Base-by-base conservation (phyloP, 306 rosid species). In the Fragaria nilgerrensis region DNA sequence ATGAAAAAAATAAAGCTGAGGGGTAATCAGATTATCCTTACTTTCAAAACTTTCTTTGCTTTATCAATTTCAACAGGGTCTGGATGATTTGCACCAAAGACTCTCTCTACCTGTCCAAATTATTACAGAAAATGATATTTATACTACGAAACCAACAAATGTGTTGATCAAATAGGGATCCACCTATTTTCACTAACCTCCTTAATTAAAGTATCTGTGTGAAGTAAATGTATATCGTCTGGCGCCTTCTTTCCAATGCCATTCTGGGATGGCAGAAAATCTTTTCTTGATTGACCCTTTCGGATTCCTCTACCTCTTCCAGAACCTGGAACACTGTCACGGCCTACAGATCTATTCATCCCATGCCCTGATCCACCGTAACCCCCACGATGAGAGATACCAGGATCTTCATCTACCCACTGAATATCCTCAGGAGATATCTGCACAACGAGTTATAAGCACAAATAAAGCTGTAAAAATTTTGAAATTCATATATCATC, bases 401-500 rank as follows among this genome's bases (percentile, higher is more conserved):
- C 97, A 74, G 94, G 97, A 87, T 92, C 96, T 72, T 88, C 97
- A 11, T 90, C 94, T 7, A 92, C 96, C 98, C 98, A 92, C 74
- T 90, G 97, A 77, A 94, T 87, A 87, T 94, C 98, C 80, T 80
- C 93, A 0, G 92, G 88, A 72, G 97, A 89, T 76, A 92, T 94
- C 97, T 94, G 87, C 85, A 61, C 68, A 67, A n/a, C 81, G 67
- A 83, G 68, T 64, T 63, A 41, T 56, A 52, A 52, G 73, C 68
- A 45, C 67, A 82, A 58, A 78, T 84, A 58, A 75, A 74, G 77
- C 39, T 79, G 76, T 74, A 64, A 65, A 47, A 78, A 11, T 16
- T 44, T 49, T 27, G 72, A 25, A 70, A 45, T 23, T 58, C 47
- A 65, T 32, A 23, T 55, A 11, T 29, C 70, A 45, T 6, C 5